phyloP scores from a whole-genome alignment of 176 grass and related monocot species.

The Avena insularis region DNA sequence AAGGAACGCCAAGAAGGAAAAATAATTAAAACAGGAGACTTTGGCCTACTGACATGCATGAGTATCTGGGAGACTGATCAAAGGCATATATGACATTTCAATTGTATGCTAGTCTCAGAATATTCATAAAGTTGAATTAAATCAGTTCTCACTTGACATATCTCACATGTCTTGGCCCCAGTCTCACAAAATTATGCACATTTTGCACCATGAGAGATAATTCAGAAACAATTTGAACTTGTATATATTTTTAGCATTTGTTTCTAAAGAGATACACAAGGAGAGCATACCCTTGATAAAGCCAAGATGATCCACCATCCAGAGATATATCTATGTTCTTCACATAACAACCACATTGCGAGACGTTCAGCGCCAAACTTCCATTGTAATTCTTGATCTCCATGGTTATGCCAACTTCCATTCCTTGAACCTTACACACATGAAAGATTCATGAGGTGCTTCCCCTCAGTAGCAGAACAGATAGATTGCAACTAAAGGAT shows the following conservation, averaged over 20 bases:
- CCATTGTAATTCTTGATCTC: slow-evolving; percentile 78
- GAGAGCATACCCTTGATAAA: slow-evolving; percentile 93
- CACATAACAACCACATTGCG: slow-evolving; percentile 76
- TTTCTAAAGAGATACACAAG: slow-evolving; percentile 21
- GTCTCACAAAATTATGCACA: not conserved
- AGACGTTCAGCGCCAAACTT: slow-evolving; percentile 65
- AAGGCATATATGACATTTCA: not conserved
- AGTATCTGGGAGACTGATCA: slow-evolving; percentile 7
- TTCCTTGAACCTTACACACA: slow-evolving; percentile 90
- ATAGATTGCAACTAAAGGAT: slow-evolving; percentile 18
- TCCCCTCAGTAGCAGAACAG: slow-evolving; percentile 42
- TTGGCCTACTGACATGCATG: slow-evolving; percentile 25
- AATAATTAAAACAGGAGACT: not conserved
- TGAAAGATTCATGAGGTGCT: slow-evolving; percentile 41
- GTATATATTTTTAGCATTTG: not conserved
- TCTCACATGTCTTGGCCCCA: not conserved
- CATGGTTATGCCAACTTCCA: slow-evolving; percentile 89
- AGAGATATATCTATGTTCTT: slow-evolving; percentile 78
- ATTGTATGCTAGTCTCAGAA: not conserved
- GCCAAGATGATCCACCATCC: slow-evolving; percentile 97
- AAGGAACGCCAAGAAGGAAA: slow-evolving; percentile 35
- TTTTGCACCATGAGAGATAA: not conserved
- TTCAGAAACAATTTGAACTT: not conserved
- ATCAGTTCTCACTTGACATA: not conserved
- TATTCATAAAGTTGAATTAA: not conserved